These are phyloP conservation scores for Solanum medicagineum DNA, from an alignment of 257 asterid species.

Conservation along the genomic window DNA sequence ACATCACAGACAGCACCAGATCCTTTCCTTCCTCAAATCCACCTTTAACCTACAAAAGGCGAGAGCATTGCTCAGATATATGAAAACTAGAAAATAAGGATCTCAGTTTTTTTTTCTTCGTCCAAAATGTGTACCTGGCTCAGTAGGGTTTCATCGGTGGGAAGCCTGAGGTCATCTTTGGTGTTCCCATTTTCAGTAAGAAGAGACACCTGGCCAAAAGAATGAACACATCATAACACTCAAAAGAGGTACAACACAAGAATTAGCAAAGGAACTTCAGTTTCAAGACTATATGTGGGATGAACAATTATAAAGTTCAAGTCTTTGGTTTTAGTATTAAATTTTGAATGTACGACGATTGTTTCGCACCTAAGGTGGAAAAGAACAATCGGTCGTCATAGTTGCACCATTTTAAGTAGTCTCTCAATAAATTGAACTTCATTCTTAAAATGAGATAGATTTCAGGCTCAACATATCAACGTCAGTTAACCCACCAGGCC, in stretches of 20 bases:
- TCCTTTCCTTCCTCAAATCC: conserved; percentile 14
- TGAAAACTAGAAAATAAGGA: not conserved
- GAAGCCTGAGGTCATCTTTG: conserved; percentile 11
- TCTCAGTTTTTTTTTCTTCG: not conserved
- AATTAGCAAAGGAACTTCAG: not conserved
- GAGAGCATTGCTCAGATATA: not conserved
- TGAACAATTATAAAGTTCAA: not conserved
- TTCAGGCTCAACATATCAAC: not conserved
- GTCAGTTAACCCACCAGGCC: not conserved
- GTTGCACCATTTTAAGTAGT: not conserved
- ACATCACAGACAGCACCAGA: conserved; percentile 8
- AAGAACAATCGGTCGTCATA: not conserved
- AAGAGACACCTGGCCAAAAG: conserved; percentile 1
- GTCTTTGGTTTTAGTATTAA: not conserved
- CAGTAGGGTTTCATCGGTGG: conserved; percentile 5
- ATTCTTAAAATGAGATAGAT: not conserved
- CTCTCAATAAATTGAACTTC: not conserved
- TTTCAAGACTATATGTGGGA: not conserved
- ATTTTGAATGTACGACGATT: not conserved
- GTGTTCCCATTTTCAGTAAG: conserved; percentile 11
- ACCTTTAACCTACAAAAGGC: conserved; percentile 1
- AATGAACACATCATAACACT: not conserved
- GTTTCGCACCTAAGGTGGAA: not conserved
- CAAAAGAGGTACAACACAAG: not conserved
- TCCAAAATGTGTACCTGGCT: not conserved